Evolutionary conservation across 2,329 filamentous ascomycete genomes (phyloP), one percentile per base, ranked within the genome.

Genomic region (Ophiocordyceps camponoti-saundersi): DNA sequence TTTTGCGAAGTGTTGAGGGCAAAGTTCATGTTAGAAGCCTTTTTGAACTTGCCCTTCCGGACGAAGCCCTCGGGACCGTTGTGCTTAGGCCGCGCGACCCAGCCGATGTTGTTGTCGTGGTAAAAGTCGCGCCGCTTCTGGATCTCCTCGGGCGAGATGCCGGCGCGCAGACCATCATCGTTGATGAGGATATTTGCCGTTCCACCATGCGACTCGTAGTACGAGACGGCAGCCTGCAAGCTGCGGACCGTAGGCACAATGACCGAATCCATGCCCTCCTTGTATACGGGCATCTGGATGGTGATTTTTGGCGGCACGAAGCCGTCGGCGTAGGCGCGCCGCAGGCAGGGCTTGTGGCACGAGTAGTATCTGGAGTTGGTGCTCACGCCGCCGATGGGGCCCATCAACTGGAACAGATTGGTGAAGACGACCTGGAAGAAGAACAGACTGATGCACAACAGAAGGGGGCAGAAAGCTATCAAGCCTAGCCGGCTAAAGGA

Each of bases 251-350:
- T 90, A 6, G 85, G 85, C 20, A 72, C 75, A 56, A 89, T 88
- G 61, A 93, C 86, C 50, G 70, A 77, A 36, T 67, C 66, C 3
- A 93, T 71, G 53, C 85, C 85, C 61, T 93, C 86, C 61, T 90
- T 92, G 68, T 92, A 93, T 0, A 93, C 84, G 5, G 86, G 86
- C 60, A 85, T 89, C 58, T 94, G 86, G 41, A 93, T 83, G 3
- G 85, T 90, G 51, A 86, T 71, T 57, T 86, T 84, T 2, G 82
- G 83, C 16, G 89, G 70, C 23, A 68, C 58, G 10, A 64, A 59
- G 23, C 57, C 57, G 15, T 60, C 54, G 13, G 55, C 48, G 46
- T 59, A 61, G 11, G 58, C 61, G 15, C 60, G 58, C 30, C 55
- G 56, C 20, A 64, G 47, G 26, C 58, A 57, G 3, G 61, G 60